Conservation (phyloP, 1,284 basidiomycete genomes). For the Apiotrichum montevideense region DNA sequence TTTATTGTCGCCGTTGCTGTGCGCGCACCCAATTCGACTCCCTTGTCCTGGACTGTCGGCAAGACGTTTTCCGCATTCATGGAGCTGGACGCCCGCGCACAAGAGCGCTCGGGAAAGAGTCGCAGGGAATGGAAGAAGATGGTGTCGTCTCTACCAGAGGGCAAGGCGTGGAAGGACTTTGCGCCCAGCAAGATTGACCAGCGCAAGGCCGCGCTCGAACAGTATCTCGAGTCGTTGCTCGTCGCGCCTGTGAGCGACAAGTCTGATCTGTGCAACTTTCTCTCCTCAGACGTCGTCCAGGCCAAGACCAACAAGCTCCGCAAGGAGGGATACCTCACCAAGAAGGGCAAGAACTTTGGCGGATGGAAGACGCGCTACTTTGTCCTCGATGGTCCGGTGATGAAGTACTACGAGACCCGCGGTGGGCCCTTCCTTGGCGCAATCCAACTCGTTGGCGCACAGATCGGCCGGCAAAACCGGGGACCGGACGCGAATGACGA, state of each 20-base stretch:
- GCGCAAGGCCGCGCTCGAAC: constrained; percentile 78
- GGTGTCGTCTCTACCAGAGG: constrained; percentile 77
- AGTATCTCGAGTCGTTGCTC: constrained; percentile 81
- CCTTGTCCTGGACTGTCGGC: constrained; percentile 77
- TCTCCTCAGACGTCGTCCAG: constrained; percentile 81
- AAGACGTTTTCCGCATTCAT: constrained; percentile 90
- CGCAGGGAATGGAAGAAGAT: constrained; percentile 66
- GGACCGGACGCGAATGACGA: constrained; percentile 60
- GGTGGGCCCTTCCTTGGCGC: constrained; percentile 85
- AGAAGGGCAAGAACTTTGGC: constrained; percentile 93
- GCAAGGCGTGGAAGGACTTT: constrained; percentile 90
- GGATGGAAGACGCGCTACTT: constrained; percentile 94
- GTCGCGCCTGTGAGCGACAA: constrained; percentile 78
- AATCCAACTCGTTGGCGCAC: constrained; percentile 76
- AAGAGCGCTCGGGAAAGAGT: constrained; percentile 55
- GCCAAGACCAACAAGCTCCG: constrained; percentile 79
- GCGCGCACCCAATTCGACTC: constrained; percentile 36
- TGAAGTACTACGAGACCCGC: constrained; percentile 93
- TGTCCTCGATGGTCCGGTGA: constrained; percentile 73
- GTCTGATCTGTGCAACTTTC: constrained; percentile 83
- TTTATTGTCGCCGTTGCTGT: constrained; percentile 42
- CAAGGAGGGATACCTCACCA: constrained; percentile 94
- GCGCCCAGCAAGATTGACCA: constrained; percentile 94
- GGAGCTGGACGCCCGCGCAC: constrained; percentile 60
- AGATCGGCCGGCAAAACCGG: constrained; percentile 69